These are phyloP conservation scores for Scutellaria minor DNA, from an alignment of 257 asterid species.

Conservation along the genomic window DNA sequence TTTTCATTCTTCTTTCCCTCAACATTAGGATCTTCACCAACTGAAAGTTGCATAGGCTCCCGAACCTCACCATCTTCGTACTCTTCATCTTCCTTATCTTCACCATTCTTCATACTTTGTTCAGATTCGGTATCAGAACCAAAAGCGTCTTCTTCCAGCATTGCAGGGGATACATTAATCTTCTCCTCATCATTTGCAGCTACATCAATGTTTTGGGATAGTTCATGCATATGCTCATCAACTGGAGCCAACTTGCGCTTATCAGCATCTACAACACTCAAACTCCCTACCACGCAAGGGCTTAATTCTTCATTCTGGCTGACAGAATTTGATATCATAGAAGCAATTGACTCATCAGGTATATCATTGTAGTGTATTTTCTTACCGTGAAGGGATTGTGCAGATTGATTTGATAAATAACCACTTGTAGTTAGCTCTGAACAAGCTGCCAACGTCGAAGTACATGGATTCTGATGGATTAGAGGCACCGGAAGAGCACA, in stretches of 20 bases:
- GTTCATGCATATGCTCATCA: slow-evolving; percentile 42
- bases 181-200: slow-evolving; percentile 57
- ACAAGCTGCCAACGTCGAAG: slow-evolving; percentile 46
- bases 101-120: slow-evolving; percentile 39
- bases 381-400: slow-evolving; percentile 49
- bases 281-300: slow-evolving; percentile 40
- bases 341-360: slow-evolving; percentile 39
- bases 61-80: slow-evolving; percentile 92
- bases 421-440: slow-evolving; percentile 54
- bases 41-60: slow-evolving; percentile 50
- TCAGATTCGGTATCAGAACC: slow-evolving; percentile 66
- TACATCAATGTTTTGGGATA: slow-evolving; percentile 41
- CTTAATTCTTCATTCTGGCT: slow-evolving; percentile 37
- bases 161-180: slow-evolving; percentile 47
- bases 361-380: slow-evolving; percentile 35
- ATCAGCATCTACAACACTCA: slow-evolving; percentile 39
- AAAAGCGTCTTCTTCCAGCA: slow-evolving; percentile 54
- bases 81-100: slow-evolving; percentile 68
- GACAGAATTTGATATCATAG: slow-evolving; percentile 36
- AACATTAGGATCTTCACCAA: slow-evolving; percentile 40
- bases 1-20: slow-evolving; percentile 39
- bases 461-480: slow-evolving; percentile 54
- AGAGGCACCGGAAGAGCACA: slow-evolving; percentile 53
- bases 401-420: slow-evolving; percentile 53
- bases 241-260: slow-evolving; percentile 34